Evolutionary conservation across 2,329 filamentous ascomycete genomes (phyloP), one percentile per base, ranked within the genome.

Genomic region (Pseudophaeomoniella oleicola): DNA sequence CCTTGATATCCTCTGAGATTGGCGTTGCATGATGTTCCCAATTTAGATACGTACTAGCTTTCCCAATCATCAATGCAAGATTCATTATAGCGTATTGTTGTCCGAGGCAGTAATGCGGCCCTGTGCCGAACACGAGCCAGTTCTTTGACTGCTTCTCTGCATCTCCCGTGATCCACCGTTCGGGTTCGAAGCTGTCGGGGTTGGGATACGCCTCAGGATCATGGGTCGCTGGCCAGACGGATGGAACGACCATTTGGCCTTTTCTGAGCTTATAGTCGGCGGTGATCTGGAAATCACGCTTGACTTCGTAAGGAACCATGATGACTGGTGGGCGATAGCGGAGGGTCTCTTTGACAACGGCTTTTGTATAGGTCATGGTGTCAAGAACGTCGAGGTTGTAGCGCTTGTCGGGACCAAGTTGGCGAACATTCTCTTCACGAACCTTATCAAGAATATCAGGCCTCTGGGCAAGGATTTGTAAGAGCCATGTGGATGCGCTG

Each of bases 311-410:
- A 19, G 90, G 90, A 35, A 94, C 84, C 85, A 98, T 94, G 59
- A 94, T 72, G 51, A 98, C 90, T 39, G 90, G 90, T 45, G 90
- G 90, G 39, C 88, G 82, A 69, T 92, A 96, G 54, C 90, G 83
- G 45, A 94, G 74, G 40, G 85, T 79, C 65, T 94, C 86, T 50
- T 82, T 85, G 46, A 96, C 82, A 31, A 94, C 84, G 30, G 86
- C 88, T 40, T 85, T 81, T 31, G 90, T 96, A 60, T 92, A 94
- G 11, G 75, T 73, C 70, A 94, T 75, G 36, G 80, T 78, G 54
- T 96, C 90, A 33, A 96, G 74, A 60, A 90, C 71, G 40, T 94
- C 86, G 67, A 96, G 77, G 47, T 72, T 76, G 45, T 94, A 62
- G 12, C 72, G 66, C 15, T 74, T 77, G 53, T 94, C 73, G 39